Percentiles rank a stretch among this genome's conserved stretches.
Evolutionary conservation across 805 yeast species (phyloP).

Genomic region (Torulaspora gathmanii): DNA sequence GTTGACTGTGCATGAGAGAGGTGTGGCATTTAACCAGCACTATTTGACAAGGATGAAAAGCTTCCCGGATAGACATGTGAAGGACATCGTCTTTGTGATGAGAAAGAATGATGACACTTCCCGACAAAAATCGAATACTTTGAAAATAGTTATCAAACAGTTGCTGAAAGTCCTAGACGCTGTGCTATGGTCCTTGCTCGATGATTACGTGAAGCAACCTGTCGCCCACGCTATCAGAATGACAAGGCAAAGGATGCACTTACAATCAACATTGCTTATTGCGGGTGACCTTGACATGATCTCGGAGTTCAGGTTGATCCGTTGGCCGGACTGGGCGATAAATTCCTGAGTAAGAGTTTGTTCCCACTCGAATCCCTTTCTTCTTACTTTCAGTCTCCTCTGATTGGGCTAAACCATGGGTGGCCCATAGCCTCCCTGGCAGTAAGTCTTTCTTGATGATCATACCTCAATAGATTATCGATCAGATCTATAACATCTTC

Average conservation of each 20-base stretch:
- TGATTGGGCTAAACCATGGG: constrained; percentile 31
- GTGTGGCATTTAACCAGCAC: constrained; percentile 10
- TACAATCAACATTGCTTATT: constrained; percentile 20
- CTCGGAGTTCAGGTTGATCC: constrained; percentile 17
- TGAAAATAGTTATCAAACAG: constrained; percentile 8
- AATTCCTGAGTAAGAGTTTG: background rate
- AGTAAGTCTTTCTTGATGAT: constrained; percentile 82
- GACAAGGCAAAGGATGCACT: constrained; percentile 11
- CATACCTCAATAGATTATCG: constrained; percentile 74
- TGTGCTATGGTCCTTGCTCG: constrained; percentile 7
- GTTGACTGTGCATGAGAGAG: background rate
- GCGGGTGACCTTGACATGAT: constrained; percentile 19
- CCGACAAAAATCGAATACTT: background rate
- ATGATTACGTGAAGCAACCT: constrained; percentile 5
- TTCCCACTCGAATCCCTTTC: background rate
- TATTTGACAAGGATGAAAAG: constrained; percentile 7
- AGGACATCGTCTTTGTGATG: constrained; percentile 7
- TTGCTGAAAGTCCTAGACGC: constrained; percentile 6
- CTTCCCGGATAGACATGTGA: constrained; percentile 11
- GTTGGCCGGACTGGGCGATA: constrained; percentile 18
- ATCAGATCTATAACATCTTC: constrained; percentile 76
- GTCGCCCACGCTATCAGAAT: constrained; percentile 4
- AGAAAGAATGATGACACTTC: background rate
- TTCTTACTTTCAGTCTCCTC: constrained; percentile 7
- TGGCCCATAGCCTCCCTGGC: constrained; percentile 86